Evolutionary conservation across 805 yeast species (phyloP).

Genomic region (Grigorovia jiainica): DNA sequence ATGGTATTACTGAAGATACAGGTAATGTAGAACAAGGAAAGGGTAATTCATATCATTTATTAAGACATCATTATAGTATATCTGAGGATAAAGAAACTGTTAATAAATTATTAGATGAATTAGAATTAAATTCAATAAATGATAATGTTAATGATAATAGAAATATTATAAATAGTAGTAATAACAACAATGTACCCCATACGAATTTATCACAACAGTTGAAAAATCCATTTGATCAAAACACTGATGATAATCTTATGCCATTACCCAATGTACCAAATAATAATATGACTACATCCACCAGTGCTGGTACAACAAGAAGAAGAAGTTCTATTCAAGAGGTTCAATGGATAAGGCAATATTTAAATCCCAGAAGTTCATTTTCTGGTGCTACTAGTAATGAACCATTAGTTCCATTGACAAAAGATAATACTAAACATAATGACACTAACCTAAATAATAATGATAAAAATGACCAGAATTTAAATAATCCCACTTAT

Average conservation of each 20-base stretch:
- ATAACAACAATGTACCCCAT: neutral
- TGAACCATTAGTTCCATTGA: conserved; percentile 6
- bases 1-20: neutral
- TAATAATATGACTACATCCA: conserved; percentile 4
- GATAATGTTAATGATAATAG: neutral
- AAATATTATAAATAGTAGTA: neutral
- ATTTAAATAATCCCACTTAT: no score
- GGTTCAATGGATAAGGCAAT: conserved; percentile 25
- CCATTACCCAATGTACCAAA: neutral
- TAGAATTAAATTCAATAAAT: conserved; percentile 7
- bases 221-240: neutral
- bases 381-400: conserved; percentile 23
- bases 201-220: neutral
- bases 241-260: no score
- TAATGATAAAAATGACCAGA: neutral
- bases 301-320: no score
- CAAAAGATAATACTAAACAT: neutral
- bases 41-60: conserved; percentile 11
- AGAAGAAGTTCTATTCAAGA: conserved; percentile 27
- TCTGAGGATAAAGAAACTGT: conserved; percentile 19
- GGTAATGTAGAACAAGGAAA: neutral
- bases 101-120: conserved; percentile 15
- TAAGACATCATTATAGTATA: conserved; percentile 23
- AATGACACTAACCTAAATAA: neutral
- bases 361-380: conserved; percentile 29